Evolutionary conservation across 1,284 basidiomycete genomes (phyloP).

Genomic region (Rhodotorula sp.): DNA sequence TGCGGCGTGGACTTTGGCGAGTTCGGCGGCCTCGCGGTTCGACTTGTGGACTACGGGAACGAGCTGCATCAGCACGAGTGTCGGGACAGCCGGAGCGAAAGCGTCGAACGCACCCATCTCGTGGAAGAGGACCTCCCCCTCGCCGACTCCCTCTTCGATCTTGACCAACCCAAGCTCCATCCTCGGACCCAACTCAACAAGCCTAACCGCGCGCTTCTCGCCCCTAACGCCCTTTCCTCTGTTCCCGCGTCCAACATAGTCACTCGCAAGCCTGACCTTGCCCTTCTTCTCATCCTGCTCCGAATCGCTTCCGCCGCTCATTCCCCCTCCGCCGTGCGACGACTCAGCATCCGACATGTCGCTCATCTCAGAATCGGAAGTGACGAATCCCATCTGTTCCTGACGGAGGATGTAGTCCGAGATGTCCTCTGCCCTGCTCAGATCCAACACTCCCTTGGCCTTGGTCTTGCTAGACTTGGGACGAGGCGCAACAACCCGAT

Average conservation of each 20-base stretch:
- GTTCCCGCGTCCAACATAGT: slow-evolving; percentile 94
- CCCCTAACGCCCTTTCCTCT: slow-evolving; percentile 61
- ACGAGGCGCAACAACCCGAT: slow-evolving; percentile 11
- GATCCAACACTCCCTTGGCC: slow-evolving; percentile 62
- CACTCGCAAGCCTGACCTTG: slow-evolving; percentile 74
- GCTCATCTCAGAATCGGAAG: slow-evolving; percentile 67
- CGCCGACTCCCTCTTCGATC: slow-evolving; percentile 68
- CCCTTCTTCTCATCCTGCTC: slow-evolving; percentile 58
- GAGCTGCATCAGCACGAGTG: neutral
- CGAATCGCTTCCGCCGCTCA: slow-evolving; percentile 54
- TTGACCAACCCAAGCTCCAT: slow-evolving; percentile 92
- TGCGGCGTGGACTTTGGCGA: slow-evolving; percentile 70
- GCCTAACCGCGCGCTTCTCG: slow-evolving; percentile 79
- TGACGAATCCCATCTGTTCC: slow-evolving; percentile 41
- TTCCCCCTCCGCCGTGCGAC: neutral
- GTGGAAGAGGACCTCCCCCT: slow-evolving; percentile 74
- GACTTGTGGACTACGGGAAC: slow-evolving; percentile 38
- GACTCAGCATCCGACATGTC: slow-evolving; percentile 29
- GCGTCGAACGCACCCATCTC: slow-evolving; percentile 50
- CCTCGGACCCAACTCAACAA: slow-evolving; percentile 92
- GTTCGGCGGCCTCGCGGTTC: slow-evolving; percentile 58
- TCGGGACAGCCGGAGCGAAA: neutral
- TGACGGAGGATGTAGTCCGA: slow-evolving; percentile 84
- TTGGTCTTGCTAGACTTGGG: slow-evolving; percentile 10
- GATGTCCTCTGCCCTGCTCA: slow-evolving; percentile 87